Base-by-base conservation (phyloP, 2,329 filamentous ascomycete genomes). In the Penicillium sp. region DNA sequence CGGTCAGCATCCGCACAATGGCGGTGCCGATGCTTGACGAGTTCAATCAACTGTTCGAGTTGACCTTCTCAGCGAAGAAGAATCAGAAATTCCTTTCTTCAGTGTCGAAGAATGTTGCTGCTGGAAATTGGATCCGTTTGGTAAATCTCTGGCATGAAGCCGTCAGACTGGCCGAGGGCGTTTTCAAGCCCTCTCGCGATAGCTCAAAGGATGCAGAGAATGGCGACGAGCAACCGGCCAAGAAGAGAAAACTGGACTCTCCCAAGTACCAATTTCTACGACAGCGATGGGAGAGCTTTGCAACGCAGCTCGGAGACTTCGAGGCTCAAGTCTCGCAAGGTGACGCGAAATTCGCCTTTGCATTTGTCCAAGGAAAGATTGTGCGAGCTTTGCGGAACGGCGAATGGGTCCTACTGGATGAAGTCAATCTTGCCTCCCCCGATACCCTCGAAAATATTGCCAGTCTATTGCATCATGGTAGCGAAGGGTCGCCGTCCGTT, bases 381-480 rank as follows among this genome's bases (percentile, higher is more conserved):
- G 85, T 98, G 41, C 94, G 94, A 67, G 93, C 94, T n/a, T 83
- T 91, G 16, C 79, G 91, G 27, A 95, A 96, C 58, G 93, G 93
- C 6, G 89, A 96, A 64, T 99, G 93, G 93, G 86, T 98, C 18
- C 76, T 99, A 13, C 76, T 97, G 17, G 93, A 99, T 60, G 93
- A 99, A 65, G 94, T 99, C 58, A 99, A 98, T 61, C 71, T 99
- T 47, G 93, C 93, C 4, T 91, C 91, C 0, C 84, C 93, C 0
- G 94, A 98, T 60, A 97, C 93, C 0, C 71, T 99, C 3, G 93
- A 98, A 65, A 90, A 89, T 48, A 86, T 99, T 43, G 86, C 88
- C 4, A 91, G 95, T 66, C 75, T 99, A 7, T 74, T 99, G 36
- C 77, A 83, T 42, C 82, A 84, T 37, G 86, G 86, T 6, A 76